These are phyloP conservation scores for Diplodia sapinea DNA, from an alignment of 2,329 filamentous ascomycete genomes.

Conservation along the genomic window DNA sequence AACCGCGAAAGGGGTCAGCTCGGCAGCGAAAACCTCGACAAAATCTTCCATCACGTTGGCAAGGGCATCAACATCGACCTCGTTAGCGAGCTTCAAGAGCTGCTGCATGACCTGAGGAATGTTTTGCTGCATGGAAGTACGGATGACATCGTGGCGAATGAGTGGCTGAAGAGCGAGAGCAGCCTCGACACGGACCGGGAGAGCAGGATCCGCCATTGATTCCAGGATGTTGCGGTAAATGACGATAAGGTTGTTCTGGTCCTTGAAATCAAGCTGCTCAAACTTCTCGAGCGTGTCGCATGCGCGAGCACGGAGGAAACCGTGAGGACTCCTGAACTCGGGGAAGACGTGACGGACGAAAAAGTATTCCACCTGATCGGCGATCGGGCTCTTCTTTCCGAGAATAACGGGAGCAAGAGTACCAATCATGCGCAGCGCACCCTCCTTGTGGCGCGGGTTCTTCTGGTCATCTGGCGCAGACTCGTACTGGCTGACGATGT, in stretches of 20 bases:
- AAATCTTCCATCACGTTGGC: conserved; percentile 99
- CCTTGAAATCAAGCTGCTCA: conserved; percentile 95
- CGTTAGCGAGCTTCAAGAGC: conserved; percentile 92
- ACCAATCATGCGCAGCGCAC: conserved; percentile 94
- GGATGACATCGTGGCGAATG: conserved; percentile 93
- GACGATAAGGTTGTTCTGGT: conserved; percentile 90
- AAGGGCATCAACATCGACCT: conserved; percentile 95
- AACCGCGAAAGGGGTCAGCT: conserved; percentile 95
- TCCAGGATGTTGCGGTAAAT: conserved; percentile 97
- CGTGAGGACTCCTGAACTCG: conserved; percentile 90
- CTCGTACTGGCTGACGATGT: conserved; percentile 92
- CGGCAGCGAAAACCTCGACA: conserved; percentile 96
- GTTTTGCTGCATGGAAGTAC: conserved; percentile 93
- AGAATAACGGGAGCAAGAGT: conserved; percentile 92
- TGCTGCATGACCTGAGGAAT: conserved; percentile 99
- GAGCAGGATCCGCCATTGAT: conserved; percentile 91
- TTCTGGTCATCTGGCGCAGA: conserved; percentile 83
- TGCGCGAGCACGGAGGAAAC: conserved; percentile 89
- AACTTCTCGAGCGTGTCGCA: conserved; percentile 99
- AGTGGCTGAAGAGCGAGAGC: conserved; percentile 92
- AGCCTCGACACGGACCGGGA: conserved; percentile 93
- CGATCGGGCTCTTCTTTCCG: conserved; percentile 97
- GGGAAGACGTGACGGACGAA: conserved; percentile 98
- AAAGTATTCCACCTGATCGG: conserved; percentile 97
- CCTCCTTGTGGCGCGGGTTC: conserved; percentile 94